Evolutionary conservation across 306 rosid species (phyloP).

Genomic region (Sindora glabra): DNA sequence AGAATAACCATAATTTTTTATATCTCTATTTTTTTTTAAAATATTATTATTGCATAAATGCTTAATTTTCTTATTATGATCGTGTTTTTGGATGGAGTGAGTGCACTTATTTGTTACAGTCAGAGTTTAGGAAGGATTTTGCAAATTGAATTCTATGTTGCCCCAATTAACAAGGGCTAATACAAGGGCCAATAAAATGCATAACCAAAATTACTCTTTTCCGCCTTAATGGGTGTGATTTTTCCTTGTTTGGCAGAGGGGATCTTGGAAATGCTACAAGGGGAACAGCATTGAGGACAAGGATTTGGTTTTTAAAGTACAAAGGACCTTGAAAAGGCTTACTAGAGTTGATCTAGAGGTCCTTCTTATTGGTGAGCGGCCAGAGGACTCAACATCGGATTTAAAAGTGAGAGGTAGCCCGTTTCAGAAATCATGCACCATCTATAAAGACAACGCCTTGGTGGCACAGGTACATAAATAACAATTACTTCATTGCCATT

Average conservation of each 20-base stretch:
- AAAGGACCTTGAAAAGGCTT: slow-evolving; percentile 40
- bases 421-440: slow-evolving; percentile 57
- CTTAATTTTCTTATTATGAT: no score
- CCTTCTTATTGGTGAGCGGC: slow-evolving; percentile 27
- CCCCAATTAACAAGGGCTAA: no score
- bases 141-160: no score
- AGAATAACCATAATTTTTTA: no score
- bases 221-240: neutral
- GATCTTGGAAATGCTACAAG: slow-evolving; percentile 67
- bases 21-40: no score
- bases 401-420: slow-evolving; percentile 64
- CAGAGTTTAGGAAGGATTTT: no score
- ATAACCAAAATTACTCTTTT: neutral
- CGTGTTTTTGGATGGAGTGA: no score
- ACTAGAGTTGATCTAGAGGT: slow-evolving; percentile 56
- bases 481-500: neutral
- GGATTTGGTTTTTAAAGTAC: slow-evolving; percentile 44
- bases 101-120: no score
- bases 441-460: slow-evolving; percentile 41
- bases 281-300: slow-evolving; percentile 28
- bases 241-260: slow-evolving; percentile 36
- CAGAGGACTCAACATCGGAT: slow-evolving; percentile 23
- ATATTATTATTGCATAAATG: no score
- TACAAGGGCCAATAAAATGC: no score
- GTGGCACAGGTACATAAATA: slow-evolving; percentile 67